Evolutionary conservation across 495 filamentous ascomycete genomes (phyloP).

Genomic region (Rusavskia elegans): DNA sequence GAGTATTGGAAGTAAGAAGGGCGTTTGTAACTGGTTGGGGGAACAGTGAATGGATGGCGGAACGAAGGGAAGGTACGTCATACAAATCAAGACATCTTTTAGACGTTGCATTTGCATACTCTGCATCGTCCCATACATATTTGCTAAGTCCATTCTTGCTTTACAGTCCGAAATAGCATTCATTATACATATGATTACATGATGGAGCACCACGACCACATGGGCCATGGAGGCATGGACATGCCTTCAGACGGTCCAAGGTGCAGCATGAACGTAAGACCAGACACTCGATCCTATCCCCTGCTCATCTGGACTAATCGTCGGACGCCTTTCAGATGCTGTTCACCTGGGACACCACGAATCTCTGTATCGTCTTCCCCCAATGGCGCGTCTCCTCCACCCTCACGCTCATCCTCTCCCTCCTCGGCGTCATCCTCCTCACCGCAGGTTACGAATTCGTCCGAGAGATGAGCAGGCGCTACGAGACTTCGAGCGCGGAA

Average conservation of each 20-base stretch:
- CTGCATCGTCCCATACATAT: too few species aligned
- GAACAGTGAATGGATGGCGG: too few species aligned
- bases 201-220: slow-evolving; percentile 20
- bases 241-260: slow-evolving; percentile 30
- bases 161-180: too few species aligned
- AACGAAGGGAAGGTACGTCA: too few species aligned
- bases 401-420: slow-evolving; percentile 59
- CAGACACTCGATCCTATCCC: background rate
- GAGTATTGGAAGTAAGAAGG: too few species aligned
- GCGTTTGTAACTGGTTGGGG: too few species aligned
- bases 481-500: slow-evolving; percentile 46
- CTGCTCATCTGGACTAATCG: background rate
- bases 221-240: slow-evolving; percentile 44
- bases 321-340: slow-evolving; percentile 51
- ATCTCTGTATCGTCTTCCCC: slow-evolving; percentile 91
- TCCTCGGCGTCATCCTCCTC: slow-evolving; percentile 64
- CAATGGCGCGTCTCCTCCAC: slow-evolving; percentile 71
- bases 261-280: slow-evolving; percentile 74
- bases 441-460: slow-evolving; percentile 84
- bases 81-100: too few species aligned
- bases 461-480: slow-evolving; percentile 56
- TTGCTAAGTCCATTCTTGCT: too few species aligned
- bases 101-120: too few species aligned
- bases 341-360: slow-evolving; percentile 83
- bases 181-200: too few species aligned